Evolutionary conservation across 192 early-diverging fungal species (phyloP).

Genomic region (Coemansia sp.): DNA sequence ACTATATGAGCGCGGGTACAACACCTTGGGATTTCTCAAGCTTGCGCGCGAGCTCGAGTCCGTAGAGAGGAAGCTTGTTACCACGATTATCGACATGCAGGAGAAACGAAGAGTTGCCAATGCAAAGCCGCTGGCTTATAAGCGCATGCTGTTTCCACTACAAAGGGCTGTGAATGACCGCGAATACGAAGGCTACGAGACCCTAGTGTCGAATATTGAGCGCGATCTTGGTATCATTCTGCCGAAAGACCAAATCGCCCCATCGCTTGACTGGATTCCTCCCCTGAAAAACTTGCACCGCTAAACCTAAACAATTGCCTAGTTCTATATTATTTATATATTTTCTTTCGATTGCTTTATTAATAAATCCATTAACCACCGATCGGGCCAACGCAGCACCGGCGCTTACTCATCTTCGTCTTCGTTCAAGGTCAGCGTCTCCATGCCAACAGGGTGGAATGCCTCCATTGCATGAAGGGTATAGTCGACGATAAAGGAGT

Average conservation of each 20-base stretch:
- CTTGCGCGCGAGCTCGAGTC: slow-evolving; percentile 48
- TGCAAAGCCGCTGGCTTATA: slow-evolving; percentile 18
- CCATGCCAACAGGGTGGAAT: slow-evolving; percentile 23
- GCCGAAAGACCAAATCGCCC: slow-evolving; percentile 19
- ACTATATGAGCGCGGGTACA: slow-evolving; percentile 37
- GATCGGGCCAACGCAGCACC: neutral
- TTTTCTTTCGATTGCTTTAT: too few species aligned
- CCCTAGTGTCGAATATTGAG: slow-evolving; percentile 21
- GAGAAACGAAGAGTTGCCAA: slow-evolving; percentile 15
- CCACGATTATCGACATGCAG: slow-evolving; percentile 17
- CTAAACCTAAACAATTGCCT: neutral
- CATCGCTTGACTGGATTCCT: slow-evolving; percentile 46
- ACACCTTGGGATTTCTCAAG: slow-evolving; percentile 49
- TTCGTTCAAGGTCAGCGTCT: slow-evolving; percentile 13
- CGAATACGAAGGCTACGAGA: slow-evolving; percentile 23
- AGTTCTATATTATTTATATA: neutral
- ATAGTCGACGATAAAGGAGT: slow-evolving; percentile 86
- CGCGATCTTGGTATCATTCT: slow-evolving; percentile 39
- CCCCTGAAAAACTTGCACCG: slow-evolving; percentile 20
- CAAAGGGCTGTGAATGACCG: slow-evolving; percentile 14
- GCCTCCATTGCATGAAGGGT: slow-evolving; percentile 84
- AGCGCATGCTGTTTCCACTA: slow-evolving; percentile 18
- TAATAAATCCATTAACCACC: neutral
- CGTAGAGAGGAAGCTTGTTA: slow-evolving; percentile 32
- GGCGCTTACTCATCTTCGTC: neutral